Base-by-base conservation (phyloP, 1,139 yeast genomes). In the Candida sojae region DNA sequence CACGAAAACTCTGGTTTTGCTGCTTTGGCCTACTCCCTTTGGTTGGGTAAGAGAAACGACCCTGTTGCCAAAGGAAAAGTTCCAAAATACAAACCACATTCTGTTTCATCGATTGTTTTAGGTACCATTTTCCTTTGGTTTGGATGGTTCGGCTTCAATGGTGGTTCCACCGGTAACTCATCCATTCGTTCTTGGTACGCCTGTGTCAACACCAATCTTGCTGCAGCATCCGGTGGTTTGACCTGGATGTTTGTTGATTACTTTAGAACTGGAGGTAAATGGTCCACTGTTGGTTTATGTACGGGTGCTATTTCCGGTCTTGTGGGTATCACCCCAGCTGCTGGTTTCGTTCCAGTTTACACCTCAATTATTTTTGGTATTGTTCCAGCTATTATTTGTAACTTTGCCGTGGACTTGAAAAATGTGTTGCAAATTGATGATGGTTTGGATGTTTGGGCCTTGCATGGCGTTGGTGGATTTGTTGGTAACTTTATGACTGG, bases 111-210 rank as follows among this genome's bases (percentile, higher is more conserved):
- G 45, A 89, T 90, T 52, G 97, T 91, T n/a, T 73, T 92, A 53
- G 99, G 98, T 48, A 91, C 97, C 23, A 85, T 89, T 4, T 88
- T 93, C 75, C 81, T 92, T 61, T 92, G 97, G 97, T 90, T 92
- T 61, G 98, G 98, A 41, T 92, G 99, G 98, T 90, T 88, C 62
- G 97, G 97, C 46, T 92, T 92, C 82, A 92, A 93, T 77, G 97
- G 97, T 68, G 97, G 98, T 60, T 89, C 97, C 44, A 88, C 97
- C 48, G 97, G 96, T 67, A 87, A 88, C 66, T 87, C 96, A 38
- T 70, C 92, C 52, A 84, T 92, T 66, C 86, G 97, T 72, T 91
- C 96, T 48, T 89, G 90, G 88, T 90, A 91, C 74, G 96, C 97
- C 30, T 82, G 88, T 66, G 88, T 88, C 62, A 90, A 89, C 79